phyloP scores from a whole-genome alignment of 2,329 filamentous ascomycete species.

The Byssochlamys sp. region DNA sequence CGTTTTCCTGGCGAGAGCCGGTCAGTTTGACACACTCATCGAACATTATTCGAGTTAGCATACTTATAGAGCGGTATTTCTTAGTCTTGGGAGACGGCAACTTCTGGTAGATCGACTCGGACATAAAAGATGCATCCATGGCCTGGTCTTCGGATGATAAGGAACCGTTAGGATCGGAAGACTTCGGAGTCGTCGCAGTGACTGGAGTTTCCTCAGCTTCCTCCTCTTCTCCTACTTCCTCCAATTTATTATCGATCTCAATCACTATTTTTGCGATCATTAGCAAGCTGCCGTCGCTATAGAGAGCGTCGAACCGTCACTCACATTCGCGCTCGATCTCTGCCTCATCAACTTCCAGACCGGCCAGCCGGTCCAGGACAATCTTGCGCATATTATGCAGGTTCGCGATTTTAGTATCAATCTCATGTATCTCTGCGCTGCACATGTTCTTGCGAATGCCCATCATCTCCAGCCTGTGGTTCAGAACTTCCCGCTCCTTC shows the following conservation, averaged over 20 bases:
- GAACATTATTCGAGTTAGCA: conserved; percentile 1
- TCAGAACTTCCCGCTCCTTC: conserved; percentile 68
- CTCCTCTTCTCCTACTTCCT: conserved; percentile 53
- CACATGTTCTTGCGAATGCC: conserved; percentile 94
- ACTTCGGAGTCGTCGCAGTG: conserved; percentile 25
- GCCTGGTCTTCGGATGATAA: conserved; percentile 46
- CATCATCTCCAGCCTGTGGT: conserved; percentile 83
- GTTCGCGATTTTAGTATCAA: conserved; percentile 93
- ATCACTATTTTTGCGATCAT: conserved; percentile 32
- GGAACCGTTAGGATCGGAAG: conserved; percentile 31
- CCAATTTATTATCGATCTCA: conserved; percentile 52
- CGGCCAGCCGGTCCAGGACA: conserved; percentile 74
- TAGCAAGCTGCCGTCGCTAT: not conserved
- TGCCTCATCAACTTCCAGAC: conserved; percentile 80
- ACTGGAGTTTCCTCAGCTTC: conserved; percentile 29
- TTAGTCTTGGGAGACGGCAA: conserved; percentile 56
- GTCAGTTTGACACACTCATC: not conserved
- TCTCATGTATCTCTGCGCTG: conserved; percentile 87
- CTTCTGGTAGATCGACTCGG: conserved; percentile 93
- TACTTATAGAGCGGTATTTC: conserved; percentile 38
- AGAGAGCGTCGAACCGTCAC: conserved; percentile 21
- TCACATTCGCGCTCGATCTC: conserved; percentile 78
- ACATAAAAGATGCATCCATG: conserved; percentile 70
- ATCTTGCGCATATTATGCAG: conserved; percentile 86
- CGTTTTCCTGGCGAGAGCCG: conserved; percentile 45